Evolutionary conservation across 768 basidiomycete species (phyloP).

Genomic region (Hericium erinaceus): DNA sequence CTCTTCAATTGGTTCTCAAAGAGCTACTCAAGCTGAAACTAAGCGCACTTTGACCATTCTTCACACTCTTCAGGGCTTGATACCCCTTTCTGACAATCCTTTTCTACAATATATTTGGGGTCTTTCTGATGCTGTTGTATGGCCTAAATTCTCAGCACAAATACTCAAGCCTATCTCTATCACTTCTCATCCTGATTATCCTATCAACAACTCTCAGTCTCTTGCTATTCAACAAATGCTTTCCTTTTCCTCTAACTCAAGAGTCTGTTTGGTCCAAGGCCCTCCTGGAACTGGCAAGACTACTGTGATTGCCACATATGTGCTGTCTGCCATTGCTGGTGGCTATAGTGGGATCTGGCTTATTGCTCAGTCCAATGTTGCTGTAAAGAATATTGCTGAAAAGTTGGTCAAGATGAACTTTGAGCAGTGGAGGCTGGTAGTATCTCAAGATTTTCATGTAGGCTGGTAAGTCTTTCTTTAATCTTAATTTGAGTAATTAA

Average conservation of each 20-base stretch:
- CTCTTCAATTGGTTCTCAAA: constrained; percentile 43
- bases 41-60: constrained; percentile 26
- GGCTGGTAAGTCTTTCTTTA: constrained; percentile 42
- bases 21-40: constrained; percentile 49
- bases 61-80: constrained; percentile 25
- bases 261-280: constrained; percentile 27
- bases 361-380: constrained; percentile 78
- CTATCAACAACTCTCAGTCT: constrained; percentile 31
- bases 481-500: constrained; percentile 2
- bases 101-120: constrained; percentile 23
- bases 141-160: constrained; percentile 28
- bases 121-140: constrained; percentile 20
- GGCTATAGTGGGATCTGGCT: constrained; percentile 54
- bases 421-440: constrained; percentile 51
- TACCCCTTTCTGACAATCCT: constrained; percentile 23
- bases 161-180: constrained; percentile 11
- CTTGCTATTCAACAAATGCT: constrained; percentile 31
- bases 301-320: constrained; percentile 25
- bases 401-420: constrained; percentile 54
- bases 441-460: constrained; percentile 59
- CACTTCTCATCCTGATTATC: constrained; percentile 17
- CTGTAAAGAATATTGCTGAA: constrained; percentile 84
- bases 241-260: constrained; percentile 20
- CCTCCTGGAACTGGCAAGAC: constrained; percentile 26
- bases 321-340: constrained; percentile 19